phyloP scores from a whole-genome alignment of 345 rosid genomes.

The Viola odorata region DNA sequence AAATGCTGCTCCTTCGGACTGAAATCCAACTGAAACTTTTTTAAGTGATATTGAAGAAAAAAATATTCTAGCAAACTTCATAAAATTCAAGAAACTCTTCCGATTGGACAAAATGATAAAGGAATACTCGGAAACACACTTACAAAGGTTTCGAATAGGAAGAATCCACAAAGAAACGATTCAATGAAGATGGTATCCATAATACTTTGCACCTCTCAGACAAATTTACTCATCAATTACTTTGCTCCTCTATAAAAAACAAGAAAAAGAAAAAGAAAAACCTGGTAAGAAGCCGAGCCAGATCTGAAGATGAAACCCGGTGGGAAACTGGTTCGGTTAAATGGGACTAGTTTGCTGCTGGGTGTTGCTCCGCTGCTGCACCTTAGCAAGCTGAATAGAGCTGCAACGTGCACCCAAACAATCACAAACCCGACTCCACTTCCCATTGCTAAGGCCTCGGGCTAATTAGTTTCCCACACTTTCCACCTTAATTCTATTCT shows the following conservation, averaged over 20 bases:
- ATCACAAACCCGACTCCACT: neutral
- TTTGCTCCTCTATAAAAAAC: neutral
- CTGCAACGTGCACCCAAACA: neutral
- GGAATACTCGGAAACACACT: too few species aligned
- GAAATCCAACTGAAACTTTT: too few species aligned
- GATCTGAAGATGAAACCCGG: slow-evolving; percentile 20
- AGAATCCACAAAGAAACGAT: too few species aligned
- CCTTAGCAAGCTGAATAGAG: neutral
- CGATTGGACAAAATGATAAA: too few species aligned
- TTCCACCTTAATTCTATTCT: too few species aligned
- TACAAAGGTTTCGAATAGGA: too few species aligned
- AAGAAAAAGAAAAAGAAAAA: neutral
- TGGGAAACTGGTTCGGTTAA: slow-evolving; percentile 17
- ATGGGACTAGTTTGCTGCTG: neutral
- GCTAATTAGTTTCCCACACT: neutral
- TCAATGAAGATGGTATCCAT: too few species aligned
- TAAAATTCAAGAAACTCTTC: too few species aligned
- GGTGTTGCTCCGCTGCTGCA: neutral
- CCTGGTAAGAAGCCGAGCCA: slow-evolving; percentile 28
- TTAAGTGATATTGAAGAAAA: too few species aligned
- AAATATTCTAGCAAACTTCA: too few species aligned
- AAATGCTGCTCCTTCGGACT: slow-evolving; percentile 20
- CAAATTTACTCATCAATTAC: neutral
- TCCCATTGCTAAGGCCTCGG: neutral
- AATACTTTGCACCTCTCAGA: neutral